A percentile compares a stretch with the other conserved stretches of the same genome.
Conservation (phyloP, 106 monocot species). For the Platanthera guangdongensis region DNA sequence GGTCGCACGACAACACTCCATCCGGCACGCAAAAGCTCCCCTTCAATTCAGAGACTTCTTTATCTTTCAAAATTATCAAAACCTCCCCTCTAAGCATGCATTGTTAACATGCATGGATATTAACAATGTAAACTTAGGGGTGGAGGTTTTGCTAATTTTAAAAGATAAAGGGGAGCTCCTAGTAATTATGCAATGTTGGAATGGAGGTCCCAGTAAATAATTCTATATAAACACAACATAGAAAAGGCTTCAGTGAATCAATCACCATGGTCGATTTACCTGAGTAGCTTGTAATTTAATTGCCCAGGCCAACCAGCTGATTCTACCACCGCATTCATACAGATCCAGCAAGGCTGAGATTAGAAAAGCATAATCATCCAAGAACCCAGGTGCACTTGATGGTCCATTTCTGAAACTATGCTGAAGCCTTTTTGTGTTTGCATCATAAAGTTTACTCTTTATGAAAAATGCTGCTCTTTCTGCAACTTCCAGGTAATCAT, state of each 20-base stretch:
- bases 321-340: constrained; percentile 73
- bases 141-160: no score
- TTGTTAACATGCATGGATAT: neutral
- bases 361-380: constrained; percentile 94
- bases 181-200: no score
- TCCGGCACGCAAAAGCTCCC: no score
- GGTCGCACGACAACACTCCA: no score
- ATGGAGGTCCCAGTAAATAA: neutral
- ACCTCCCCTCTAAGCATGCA: no score
- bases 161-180: no score
- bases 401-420: constrained; percentile 91
- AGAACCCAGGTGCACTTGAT: constrained; percentile 93
- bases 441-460: constrained; percentile 54
- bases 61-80: no score
- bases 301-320: constrained; percentile 72
- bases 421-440: constrained; percentile 33
- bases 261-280: constrained; percentile 20
- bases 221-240: neutral
- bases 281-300: constrained; percentile 76
- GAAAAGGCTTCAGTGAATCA: neutral
- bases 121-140: no score
- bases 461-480: constrained; percentile 75
- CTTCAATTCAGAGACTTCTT: no score
- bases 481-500: constrained; percentile 65
- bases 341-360: constrained; percentile 90